Evolutionary conservation across 2,329 filamentous ascomycete genomes (phyloP).

Genomic region (Monosporascus sp.): DNA sequence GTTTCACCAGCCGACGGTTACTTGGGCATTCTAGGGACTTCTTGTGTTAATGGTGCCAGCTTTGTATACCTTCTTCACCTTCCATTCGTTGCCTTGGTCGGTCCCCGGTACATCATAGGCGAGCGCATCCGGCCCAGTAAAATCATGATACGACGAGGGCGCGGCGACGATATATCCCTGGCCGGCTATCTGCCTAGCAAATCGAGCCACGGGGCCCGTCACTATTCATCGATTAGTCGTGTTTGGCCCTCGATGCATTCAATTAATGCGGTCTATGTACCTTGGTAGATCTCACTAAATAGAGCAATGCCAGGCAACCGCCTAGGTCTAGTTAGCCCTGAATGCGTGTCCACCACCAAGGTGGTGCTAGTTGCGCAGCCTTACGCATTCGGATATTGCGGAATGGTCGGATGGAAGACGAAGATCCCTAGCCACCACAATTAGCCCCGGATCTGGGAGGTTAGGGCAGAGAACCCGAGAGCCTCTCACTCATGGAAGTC

Average conservation of each 20-base stretch:
- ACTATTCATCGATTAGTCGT: constrained; percentile 43
- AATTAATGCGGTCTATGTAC: constrained; percentile 36
- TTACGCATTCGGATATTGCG: constrained; percentile 80
- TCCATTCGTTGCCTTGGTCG: constrained; percentile 80
- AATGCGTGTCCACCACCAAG: not conserved
- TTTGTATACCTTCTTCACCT: constrained; percentile 63
- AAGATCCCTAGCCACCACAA: constrained; percentile 63
- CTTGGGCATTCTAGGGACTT: constrained; percentile 2
- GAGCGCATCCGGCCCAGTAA: constrained; percentile 76
- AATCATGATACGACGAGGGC: constrained; percentile 89
- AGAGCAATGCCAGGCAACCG: constrained; percentile 80
- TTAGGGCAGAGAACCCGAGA: not conserved
- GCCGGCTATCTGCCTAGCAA: constrained; percentile 84
- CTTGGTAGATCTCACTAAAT: constrained; percentile 95
- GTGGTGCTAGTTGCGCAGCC: constrained; percentile 16
- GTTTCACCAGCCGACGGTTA: constrained; percentile 1
- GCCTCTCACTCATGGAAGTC: constrained; percentile 44
- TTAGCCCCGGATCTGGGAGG: constrained; percentile 1
- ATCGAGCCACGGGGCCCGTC: constrained; percentile 82
- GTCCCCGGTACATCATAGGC: constrained; percentile 85
- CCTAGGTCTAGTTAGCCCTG: constrained; percentile 28
- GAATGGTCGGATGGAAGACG: constrained; percentile 78
- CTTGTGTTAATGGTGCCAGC: not conserved
- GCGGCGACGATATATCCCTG: constrained; percentile 92
- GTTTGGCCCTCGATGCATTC: constrained; percentile 1